Evolutionary conservation across 1,284 basidiomycete species (phyloP).

Genomic region (Crepidotus sp.): DNA sequence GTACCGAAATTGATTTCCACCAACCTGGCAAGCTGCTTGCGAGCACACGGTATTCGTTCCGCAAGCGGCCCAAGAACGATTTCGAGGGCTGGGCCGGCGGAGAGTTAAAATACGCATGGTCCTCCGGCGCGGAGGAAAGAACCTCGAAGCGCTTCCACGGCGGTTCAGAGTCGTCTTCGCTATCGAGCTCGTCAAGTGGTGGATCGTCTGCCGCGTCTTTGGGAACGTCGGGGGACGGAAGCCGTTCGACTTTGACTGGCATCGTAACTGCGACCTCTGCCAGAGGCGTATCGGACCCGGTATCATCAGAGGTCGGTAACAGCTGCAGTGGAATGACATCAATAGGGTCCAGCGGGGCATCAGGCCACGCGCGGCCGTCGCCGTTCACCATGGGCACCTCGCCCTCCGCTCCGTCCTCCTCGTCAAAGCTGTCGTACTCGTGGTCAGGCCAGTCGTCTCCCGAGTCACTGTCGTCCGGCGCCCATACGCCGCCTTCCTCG

Average conservation of each 20-base stretch:
- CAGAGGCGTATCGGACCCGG: slow-evolving; percentile 1
- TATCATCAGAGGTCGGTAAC: background rate
- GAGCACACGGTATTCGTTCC: slow-evolving; percentile 79
- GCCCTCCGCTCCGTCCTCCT: background rate
- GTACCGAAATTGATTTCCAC: slow-evolving; percentile 18
- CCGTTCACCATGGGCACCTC: slow-evolving; percentile 4
- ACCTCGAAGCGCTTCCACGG: slow-evolving; percentile 75
- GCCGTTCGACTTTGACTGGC: background rate
- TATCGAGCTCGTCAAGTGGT: slow-evolving; percentile 11
- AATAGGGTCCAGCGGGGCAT: slow-evolving; percentile 2
- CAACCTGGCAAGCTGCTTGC: slow-evolving; percentile 73
- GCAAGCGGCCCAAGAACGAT: slow-evolving; percentile 64
- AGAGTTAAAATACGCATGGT: slow-evolving; percentile 73
- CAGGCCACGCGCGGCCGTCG: slow-evolving; percentile 4
- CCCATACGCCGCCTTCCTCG: slow-evolving; percentile 43
- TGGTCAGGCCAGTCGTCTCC: slow-evolving; percentile 11
- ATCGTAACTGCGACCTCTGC: background rate
- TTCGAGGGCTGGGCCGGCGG: slow-evolving; percentile 57
- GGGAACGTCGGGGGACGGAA: slow-evolving; percentile 15
- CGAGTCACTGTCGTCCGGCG: slow-evolving; percentile 14
- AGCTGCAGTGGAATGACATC: slow-evolving; percentile 2
- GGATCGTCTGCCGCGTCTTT: slow-evolving; percentile 14
- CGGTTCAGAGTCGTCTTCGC: slow-evolving; percentile 23
- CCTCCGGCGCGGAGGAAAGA: slow-evolving; percentile 61
- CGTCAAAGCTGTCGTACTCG: background rate